Conservation (phyloP, 768 basidiomycete species). For the Naganishia randhawae region DNA sequence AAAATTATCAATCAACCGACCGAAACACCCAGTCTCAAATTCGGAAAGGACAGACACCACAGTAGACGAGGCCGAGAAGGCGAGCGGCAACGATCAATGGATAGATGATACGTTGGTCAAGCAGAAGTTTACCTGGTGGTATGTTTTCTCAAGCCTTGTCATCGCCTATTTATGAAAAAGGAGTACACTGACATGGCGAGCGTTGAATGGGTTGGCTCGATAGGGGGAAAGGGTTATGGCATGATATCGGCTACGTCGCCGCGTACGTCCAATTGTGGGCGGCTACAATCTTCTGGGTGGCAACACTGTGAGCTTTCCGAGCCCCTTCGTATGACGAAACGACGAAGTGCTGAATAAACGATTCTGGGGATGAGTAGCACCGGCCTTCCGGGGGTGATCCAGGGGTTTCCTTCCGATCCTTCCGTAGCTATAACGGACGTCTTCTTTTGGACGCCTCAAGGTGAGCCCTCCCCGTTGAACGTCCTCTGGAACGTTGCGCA, state of each 20-base stretch:
- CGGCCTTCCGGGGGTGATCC: constrained; percentile 54
- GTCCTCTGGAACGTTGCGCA: background rate
- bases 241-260: constrained; percentile 46
- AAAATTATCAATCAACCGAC: background rate
- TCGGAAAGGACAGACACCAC: background rate
- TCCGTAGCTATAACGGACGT: constrained; percentile 53
- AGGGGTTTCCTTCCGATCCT: constrained; percentile 41
- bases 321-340: background rate
- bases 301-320: constrained; percentile 46
- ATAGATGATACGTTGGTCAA: background rate
- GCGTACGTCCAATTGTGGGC: constrained; percentile 58
- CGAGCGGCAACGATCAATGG: background rate
- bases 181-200: no score
- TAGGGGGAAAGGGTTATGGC: constrained; percentile 44
- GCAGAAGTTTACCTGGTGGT: constrained; percentile 39
- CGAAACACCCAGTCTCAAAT: background rate
- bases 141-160: constrained; percentile 7
- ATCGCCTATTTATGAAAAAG: background rate
- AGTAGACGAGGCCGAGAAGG: background rate
- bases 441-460: constrained; percentile 62
- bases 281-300: constrained; percentile 64
- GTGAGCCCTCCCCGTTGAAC: constrained; percentile 26
- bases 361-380: no score
- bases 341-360: no score
- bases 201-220: no score